phyloP scores from a whole-genome alignment of 1,284 basidiomycete genomes.

The Ustilago shanxiensis region DNA sequence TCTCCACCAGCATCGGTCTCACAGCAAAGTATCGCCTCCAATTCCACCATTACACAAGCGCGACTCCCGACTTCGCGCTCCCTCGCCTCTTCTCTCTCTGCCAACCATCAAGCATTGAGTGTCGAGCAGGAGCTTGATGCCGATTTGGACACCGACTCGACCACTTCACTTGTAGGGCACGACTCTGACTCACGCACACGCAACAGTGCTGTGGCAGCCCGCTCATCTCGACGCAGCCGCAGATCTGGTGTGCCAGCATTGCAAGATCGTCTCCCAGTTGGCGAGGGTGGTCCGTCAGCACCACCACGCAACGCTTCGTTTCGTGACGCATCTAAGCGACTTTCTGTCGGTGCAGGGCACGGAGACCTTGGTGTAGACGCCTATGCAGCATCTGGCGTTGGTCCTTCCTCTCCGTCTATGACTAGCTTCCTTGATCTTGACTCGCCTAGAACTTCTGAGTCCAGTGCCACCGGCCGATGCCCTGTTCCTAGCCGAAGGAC shows the following conservation, averaged over 20 bases:
- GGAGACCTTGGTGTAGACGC: constrained; percentile 44
- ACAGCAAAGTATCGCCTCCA: constrained; percentile 43
- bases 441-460: constrained; percentile 41
- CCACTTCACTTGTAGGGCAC: constrained; percentile 7
- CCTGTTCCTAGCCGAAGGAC: constrained; percentile 35
- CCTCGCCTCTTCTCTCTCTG: constrained; percentile 12
- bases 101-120: constrained; percentile 39
- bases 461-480: constrained; percentile 17
- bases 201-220: constrained; percentile 15
- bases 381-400: constrained; percentile 10
- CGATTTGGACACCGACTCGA: constrained; percentile 2
- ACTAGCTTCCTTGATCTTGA: constrained; percentile 49
- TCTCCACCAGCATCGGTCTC: constrained; percentile 23
- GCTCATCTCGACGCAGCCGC: constrained; percentile 36
- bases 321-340: constrained; percentile 38
- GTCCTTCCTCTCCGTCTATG: constrained; percentile 40
- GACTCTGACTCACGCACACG: constrained; percentile 4
- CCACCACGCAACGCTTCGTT: constrained; percentile 47
- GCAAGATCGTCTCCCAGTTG: constrained; percentile 40
- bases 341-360: constrained; percentile 24
- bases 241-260: constrained; percentile 31
- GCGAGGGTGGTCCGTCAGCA: constrained; percentile 37
- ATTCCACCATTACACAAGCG: constrained; percentile 38
- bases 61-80: constrained; percentile 29
- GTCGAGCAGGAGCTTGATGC: constrained; percentile 48